Base-by-base conservation (phyloP, 371 early-diverging fungal species). In the Mortierella polycephala region DNA sequence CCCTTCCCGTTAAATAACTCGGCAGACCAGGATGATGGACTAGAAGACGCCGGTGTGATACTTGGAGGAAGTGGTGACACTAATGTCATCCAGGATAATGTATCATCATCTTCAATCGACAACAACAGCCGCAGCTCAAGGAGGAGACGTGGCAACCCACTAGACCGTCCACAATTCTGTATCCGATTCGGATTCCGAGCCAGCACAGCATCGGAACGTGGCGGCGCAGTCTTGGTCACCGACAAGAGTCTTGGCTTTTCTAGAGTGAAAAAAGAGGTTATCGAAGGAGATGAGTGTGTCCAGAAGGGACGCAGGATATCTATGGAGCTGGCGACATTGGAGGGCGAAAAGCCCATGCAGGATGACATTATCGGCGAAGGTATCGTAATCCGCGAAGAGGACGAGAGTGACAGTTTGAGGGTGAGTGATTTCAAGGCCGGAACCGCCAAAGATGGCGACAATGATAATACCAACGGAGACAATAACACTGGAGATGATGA, bases 221-320 rank as follows among this genome's bases (percentile, higher is more conserved):
- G 80, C 18, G 73, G 72, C 10, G 67, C 72, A 2, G 44, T 77
- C 10, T 39, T 77, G 56, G 8, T 60, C 1, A 59, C 77, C 1
- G 64, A 77, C 23, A 77, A 77, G 65, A 71, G 60, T 13, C 58
- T 77, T n/a, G 75, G 75, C 16, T 68, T 77, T 39, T 20, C 30
- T 5, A 62, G 13, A 20, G 62, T 77, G 58, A 77, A 77, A 40
- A 53, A 64, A 40, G 77, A 77, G 18, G 52, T 50, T 14, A 39
- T 9, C 2, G 60, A 63, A 23, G 75, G 53, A 3, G 23, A 58
- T 13, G 6, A 16, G 2, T 7, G 14, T 16, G n/a, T 58, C 0
- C 20, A 21, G 45, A 58, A 54, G 30, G 62, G 52, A 49, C 71
- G 56, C 13, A 39, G 66, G 23, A 5, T 21, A 1, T 51, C 40